Evolutionary conservation across 768 basidiomycete species (phyloP).

Genomic region (Russula emetica): DNA sequence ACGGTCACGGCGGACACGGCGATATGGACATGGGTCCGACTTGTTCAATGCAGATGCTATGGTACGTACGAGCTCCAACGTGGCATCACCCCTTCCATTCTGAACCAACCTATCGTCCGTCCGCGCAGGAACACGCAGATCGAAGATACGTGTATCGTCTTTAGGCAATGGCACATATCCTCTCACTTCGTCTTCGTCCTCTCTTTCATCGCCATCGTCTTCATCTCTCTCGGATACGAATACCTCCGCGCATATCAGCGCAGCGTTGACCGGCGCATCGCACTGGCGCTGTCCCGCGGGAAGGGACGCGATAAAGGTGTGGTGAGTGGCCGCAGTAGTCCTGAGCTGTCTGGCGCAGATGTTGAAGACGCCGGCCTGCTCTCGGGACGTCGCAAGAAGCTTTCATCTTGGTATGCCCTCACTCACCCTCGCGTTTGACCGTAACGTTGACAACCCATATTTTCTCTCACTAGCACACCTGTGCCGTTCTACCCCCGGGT

Average conservation of each 20-base stretch:
- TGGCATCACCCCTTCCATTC: too few species aligned
- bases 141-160: slow-evolving; percentile 77
- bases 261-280: slow-evolving; percentile 56
- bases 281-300: slow-evolving; percentile 42
- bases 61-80: slow-evolving; percentile 39
- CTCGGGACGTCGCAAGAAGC: slow-evolving; percentile 43
- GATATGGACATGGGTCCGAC: slow-evolving; percentile 45
- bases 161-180: slow-evolving; percentile 70
- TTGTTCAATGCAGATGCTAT: slow-evolving; percentile 82
- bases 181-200: slow-evolving; percentile 53
- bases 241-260: slow-evolving; percentile 66
- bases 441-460: neutral
- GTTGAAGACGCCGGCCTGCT: slow-evolving; percentile 55
- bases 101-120: too few species aligned
- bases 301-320: slow-evolving; percentile 44
- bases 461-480: slow-evolving; percentile 38
- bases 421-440: neutral
- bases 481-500: slow-evolving; percentile 49
- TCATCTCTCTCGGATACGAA: slow-evolving; percentile 72
- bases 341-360: slow-evolving; percentile 36
- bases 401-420: slow-evolving; percentile 40
- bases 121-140: slow-evolving; percentile 65
- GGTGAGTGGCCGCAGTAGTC: slow-evolving; percentile 42
- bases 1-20: slow-evolving; percentile 44
- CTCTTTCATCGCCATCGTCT: slow-evolving; percentile 61